These are phyloP conservation scores for Chenopodium suecicum DNA, from an alignment of 148 eudicot species.

Conservation along the genomic window DNA sequence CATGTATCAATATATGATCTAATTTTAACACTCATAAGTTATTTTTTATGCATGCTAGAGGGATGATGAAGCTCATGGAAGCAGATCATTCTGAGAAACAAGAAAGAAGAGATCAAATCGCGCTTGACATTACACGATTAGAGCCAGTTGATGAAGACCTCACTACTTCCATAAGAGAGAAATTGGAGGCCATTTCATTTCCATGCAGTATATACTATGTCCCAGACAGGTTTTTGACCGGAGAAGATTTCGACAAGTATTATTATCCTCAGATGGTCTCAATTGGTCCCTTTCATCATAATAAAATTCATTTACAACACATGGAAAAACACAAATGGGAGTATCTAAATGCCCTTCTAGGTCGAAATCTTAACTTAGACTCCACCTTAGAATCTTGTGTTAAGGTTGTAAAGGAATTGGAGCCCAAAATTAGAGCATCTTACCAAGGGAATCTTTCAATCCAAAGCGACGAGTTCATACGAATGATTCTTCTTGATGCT, in stretches of 20 bases:
- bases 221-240: conserved; percentile 21
- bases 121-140: conserved; percentile 33
- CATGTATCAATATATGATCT: not conserved
- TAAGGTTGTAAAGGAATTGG: conserved; percentile 35
- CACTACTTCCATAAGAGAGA: conserved; percentile 29
- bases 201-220: conserved; percentile 34
- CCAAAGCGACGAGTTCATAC: conserved; percentile 37
- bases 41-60: not conserved
- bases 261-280: conserved; percentile 48
- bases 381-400: conserved; percentile 36
- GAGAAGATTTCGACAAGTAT: conserved; percentile 18
- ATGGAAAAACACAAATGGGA: conserved; percentile 56
- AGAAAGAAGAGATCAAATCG: conserved; percentile 18
- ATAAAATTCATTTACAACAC: conserved; percentile 17
- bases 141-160: conserved; percentile 25
- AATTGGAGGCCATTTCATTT: conserved; percentile 34
- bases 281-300: conserved; percentile 60
- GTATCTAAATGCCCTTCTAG: conserved; percentile 43
- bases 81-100: not conserved
- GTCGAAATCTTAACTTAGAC: conserved; percentile 28
- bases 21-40: not conserved
- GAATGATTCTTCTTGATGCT: conserved; percentile 51
- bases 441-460: conserved; percentile 31
- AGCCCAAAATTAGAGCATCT: conserved; percentile 49
- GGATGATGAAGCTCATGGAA: conserved; percentile 23